Evolutionary conservation across 2,329 filamentous ascomycete species (phyloP).

Genomic region (Cladosporium sp.): DNA sequence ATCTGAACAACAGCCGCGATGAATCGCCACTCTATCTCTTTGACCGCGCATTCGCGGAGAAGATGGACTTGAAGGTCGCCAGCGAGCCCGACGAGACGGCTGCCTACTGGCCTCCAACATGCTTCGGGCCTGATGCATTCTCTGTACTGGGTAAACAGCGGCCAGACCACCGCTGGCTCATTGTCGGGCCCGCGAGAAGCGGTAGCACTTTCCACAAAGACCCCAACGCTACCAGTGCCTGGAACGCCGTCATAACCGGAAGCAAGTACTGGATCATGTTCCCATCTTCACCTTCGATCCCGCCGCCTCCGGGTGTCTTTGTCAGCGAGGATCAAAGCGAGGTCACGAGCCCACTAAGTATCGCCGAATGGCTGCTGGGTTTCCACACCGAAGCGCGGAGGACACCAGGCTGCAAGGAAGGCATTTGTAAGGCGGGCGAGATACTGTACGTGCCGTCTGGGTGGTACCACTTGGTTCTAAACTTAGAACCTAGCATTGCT

Average conservation of each 20-base stretch:
- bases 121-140: constrained; percentile 83
- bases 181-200: constrained; percentile 78
- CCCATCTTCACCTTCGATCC: constrained; percentile 56
- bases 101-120: constrained; percentile 71
- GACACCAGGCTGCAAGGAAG: constrained; percentile 73
- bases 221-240: constrained; percentile 67
- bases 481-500: constrained; percentile 76
- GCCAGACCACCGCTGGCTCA: constrained; percentile 87
- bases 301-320: constrained; percentile 78
- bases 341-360: constrained; percentile 87
- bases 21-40: constrained; percentile 93
- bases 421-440: constrained; percentile 76
- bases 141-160: constrained; percentile 68
- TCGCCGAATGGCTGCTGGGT: constrained; percentile 89
- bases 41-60: constrained; percentile 77
- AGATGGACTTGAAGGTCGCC: constrained; percentile 64
- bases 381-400: constrained; percentile 79
- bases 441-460: constrained; percentile 87
- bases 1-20: constrained; percentile 72
- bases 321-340: constrained; percentile 86
- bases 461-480: constrained; percentile 96
- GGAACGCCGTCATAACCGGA: constrained; percentile 88
- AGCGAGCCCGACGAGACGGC: constrained; percentile 37
- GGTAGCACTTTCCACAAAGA: constrained; percentile 94
- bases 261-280: constrained; percentile 99